A percentile compares a stretch with the other conserved stretches of the same genome.
Conservation (phyloP, 1,139 yeast genomes). For the Saccharomyces hybrid region DNA sequence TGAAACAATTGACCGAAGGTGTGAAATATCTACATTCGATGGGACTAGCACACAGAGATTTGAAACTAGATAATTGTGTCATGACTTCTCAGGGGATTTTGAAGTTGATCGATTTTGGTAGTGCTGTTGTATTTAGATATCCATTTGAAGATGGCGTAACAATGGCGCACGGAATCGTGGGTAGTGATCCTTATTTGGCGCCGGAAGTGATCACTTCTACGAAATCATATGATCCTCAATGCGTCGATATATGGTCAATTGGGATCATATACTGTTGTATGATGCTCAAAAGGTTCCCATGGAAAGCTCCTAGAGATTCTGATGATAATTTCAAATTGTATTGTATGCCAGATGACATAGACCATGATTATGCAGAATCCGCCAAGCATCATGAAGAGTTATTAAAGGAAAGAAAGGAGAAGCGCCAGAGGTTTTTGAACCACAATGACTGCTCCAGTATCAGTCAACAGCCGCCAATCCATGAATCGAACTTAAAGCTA, state of each 20-base stretch:
- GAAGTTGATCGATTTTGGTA: conserved; percentile 91
- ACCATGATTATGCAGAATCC: conserved; percentile 40
- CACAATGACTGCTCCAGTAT: not conserved
- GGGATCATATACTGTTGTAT: conserved; percentile 95
- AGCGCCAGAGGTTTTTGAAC: conserved; percentile 7
- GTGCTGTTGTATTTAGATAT: conserved; percentile 88
- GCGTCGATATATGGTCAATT: conserved; percentile 91
- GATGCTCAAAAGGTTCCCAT: conserved; percentile 89
- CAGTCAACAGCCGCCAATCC: not conserved
- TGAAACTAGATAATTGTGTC: conserved; percentile 91
- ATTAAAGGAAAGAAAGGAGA: conserved; percentile 29
- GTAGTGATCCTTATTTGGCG: conserved; percentile 95
- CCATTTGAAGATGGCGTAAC: conserved; percentile 78
- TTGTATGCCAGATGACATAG: conserved; percentile 38
- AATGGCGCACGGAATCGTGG: conserved; percentile 87
- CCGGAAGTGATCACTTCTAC: conserved; percentile 78
- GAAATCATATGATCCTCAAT: conserved; percentile 79
- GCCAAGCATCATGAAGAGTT: conserved; percentile 43
- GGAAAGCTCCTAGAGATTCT: conserved; percentile 87
- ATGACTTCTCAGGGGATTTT: conserved; percentile 78
- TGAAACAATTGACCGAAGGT: conserved; percentile 79
- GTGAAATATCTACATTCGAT: conserved; percentile 74
- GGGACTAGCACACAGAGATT: conserved; percentile 93
- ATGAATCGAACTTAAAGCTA: not conserved
- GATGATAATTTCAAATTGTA: conserved; percentile 75